Conservation (phyloP, 768 basidiomycete genomes). For the Lactarius vividus region DNA sequence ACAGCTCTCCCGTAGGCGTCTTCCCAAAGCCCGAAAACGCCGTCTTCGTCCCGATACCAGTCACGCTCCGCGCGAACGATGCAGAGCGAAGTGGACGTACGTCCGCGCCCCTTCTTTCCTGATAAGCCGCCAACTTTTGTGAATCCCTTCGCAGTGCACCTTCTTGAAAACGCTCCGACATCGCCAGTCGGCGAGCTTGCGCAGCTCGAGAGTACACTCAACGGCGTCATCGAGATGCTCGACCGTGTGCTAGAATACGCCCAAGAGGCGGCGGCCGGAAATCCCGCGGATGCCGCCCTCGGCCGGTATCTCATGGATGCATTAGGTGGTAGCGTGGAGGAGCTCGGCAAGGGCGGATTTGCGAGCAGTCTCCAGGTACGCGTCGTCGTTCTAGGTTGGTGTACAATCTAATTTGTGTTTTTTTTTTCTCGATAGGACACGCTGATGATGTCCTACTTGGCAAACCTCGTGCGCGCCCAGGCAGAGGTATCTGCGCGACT, state of each 20-base stretch:
- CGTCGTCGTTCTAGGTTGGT: neutral
- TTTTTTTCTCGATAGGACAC: slow-evolving; percentile 57
- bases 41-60: slow-evolving; percentile 91
- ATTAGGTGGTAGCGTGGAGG: slow-evolving; percentile 65
- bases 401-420: slow-evolving; percentile 26
- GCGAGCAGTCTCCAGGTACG: slow-evolving; percentile 71
- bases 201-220: slow-evolving; percentile 70
- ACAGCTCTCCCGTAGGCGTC: slow-evolving; percentile 84
- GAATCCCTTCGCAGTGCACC: slow-evolving; percentile 56
- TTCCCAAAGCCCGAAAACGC: slow-evolving; percentile 91
- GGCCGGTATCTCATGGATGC: slow-evolving; percentile 92
- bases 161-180: slow-evolving; percentile 51
- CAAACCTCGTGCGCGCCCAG: slow-evolving; percentile 90
- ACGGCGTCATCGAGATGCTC: slow-evolving; percentile 70
- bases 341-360: slow-evolving; percentile 70
- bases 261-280: slow-evolving; percentile 71
- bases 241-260: slow-evolving; percentile 86
- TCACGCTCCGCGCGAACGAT: slow-evolving; percentile 77
- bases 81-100: slow-evolving; percentile 83
- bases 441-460: slow-evolving; percentile 92
- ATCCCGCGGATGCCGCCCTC: slow-evolving; percentile 76
- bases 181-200: slow-evolving; percentile 61
- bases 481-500: slow-evolving; percentile 88
- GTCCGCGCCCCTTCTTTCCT: slow-evolving; percentile 34
- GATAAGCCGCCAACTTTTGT: slow-evolving; percentile 8